These are phyloP conservation scores for Rasamsonia emersonii DNA, from an alignment of 2,329 filamentous ascomycete genomes.

Conservation along the genomic window DNA sequence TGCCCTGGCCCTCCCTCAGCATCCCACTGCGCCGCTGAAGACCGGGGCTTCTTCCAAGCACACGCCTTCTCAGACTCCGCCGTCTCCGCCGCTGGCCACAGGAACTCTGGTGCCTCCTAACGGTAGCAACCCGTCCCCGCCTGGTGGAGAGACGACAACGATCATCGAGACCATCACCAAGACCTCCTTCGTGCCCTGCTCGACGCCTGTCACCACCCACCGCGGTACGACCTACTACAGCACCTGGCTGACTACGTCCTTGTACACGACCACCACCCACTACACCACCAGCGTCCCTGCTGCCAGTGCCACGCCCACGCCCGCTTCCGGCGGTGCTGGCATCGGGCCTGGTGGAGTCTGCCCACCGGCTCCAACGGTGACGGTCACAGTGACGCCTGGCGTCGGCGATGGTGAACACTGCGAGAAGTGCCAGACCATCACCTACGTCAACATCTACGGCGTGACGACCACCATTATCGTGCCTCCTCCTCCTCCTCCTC, in stretches of 20 bases:
- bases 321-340: conserved; percentile 1
- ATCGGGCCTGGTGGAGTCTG: conserved; percentile 1
- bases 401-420: conserved; percentile 8
- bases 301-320: conserved; percentile 7
- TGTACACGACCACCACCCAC: conserved; percentile 21
- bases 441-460: conserved; percentile 18
- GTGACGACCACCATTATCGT: conserved; percentile 19
- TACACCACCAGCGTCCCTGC: conserved; percentile 15
- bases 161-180: conserved; percentile 21
- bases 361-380: conserved; percentile 10
- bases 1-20: conserved; percentile 13
- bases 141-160: conserved; percentile 9
- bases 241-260: conserved; percentile 22
- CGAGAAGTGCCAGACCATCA: conserved; percentile 18
- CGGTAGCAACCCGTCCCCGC: no score
- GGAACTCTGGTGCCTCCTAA: no score
- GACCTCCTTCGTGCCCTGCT: conserved; percentile 26
- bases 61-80: no score
- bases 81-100: no score
- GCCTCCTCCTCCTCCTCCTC: conserved; percentile 10
- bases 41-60: no score
- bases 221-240: conserved; percentile 24
- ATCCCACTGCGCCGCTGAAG: no score
- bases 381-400: conserved; percentile 7
- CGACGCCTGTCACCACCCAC: conserved; percentile 20